Evolutionary conservation across 2,329 filamentous ascomycete species (phyloP).

Genomic region (Elsinoe necatrix): DNA sequence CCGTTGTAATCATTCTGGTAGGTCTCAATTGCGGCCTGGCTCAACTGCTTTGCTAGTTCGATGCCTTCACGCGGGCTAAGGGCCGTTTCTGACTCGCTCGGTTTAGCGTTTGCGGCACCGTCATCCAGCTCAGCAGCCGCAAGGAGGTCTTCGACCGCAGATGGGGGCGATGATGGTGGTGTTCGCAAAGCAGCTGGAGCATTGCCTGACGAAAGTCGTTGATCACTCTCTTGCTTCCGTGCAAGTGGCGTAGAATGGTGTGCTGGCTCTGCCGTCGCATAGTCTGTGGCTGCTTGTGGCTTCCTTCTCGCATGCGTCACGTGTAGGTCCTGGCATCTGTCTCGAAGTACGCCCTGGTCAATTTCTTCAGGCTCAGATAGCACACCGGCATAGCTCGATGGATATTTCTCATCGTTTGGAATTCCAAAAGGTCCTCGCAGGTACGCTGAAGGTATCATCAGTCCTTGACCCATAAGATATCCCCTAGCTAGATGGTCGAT

Average conservation of each 20-base stretch:
- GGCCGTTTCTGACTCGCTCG: background rate
- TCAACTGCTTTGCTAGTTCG: background rate
- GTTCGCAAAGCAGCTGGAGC: background rate
- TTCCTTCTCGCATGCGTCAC: background rate
- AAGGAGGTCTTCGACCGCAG: background rate
- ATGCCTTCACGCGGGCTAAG: background rate
- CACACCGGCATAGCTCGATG: constrained; percentile 9
- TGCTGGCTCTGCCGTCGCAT: no score
- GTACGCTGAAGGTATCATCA: constrained; percentile 52
- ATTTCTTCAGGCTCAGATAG: background rate
- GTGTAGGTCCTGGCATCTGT: background rate
- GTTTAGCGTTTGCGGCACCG: background rate
- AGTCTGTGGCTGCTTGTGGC: no score
- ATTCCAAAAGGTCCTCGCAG: constrained; percentile 53
- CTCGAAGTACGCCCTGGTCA: background rate
- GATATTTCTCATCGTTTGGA: constrained; percentile 14
- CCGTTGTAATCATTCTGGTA: background rate
- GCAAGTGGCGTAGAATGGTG: background rate
- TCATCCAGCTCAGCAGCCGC: background rate
- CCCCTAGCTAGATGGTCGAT: constrained; percentile 53
- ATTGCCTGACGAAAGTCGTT: background rate
- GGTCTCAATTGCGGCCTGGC: background rate
- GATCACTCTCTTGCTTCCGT: background rate
- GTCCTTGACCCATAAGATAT: constrained; percentile 49
- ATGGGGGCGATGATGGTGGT: constrained; percentile 2